These are phyloP conservation scores for Boletus austroedulis DNA, from an alignment of 1,284 basidiomycete genomes.

Conservation along the genomic window DNA sequence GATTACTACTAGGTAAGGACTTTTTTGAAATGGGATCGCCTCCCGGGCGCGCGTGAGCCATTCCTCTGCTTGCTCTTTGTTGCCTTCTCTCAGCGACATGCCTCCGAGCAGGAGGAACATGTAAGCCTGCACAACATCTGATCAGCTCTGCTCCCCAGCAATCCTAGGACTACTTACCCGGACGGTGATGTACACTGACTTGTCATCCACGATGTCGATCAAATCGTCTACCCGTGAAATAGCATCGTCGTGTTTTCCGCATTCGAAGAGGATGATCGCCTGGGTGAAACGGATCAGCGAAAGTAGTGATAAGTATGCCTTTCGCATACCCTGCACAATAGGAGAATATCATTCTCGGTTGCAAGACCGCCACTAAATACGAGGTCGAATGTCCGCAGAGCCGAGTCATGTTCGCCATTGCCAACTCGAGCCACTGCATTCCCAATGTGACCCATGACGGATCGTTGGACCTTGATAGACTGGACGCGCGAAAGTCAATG, in stretches of 20 bases:
- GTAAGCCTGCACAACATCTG: neutral
- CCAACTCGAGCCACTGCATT: neutral
- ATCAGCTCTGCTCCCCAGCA: neutral
- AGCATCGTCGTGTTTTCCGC: neutral
- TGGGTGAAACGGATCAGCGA: neutral
- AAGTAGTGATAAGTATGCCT: neutral
- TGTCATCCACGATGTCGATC: neutral
- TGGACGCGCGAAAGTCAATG: neutral
- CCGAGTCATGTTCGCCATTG: neutral
- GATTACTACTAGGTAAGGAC: neutral
- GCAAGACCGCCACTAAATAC: neutral
- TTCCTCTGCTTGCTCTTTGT: neutral
- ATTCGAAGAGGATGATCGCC: slow-evolving; percentile 10
- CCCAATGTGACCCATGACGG: slow-evolving; percentile 3
- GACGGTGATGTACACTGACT: neutral
- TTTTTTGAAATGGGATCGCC: neutral
- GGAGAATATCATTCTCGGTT: neutral
- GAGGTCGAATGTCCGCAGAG: slow-evolving; percentile 6
- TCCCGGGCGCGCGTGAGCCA: neutral
- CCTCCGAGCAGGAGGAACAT: neutral
- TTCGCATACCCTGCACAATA: slow-evolving; percentile 3
- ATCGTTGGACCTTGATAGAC: slow-evolving; percentile 1
- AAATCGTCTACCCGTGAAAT: slow-evolving; percentile 1
- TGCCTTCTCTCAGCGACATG: neutral
- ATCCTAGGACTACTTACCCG: neutral